Percentiles rank a stretch among this genome's conserved stretches.
phyloP scores from a whole-genome alignment of 1,139 yeast species.

The Yamadazyma trypodendri region DNA sequence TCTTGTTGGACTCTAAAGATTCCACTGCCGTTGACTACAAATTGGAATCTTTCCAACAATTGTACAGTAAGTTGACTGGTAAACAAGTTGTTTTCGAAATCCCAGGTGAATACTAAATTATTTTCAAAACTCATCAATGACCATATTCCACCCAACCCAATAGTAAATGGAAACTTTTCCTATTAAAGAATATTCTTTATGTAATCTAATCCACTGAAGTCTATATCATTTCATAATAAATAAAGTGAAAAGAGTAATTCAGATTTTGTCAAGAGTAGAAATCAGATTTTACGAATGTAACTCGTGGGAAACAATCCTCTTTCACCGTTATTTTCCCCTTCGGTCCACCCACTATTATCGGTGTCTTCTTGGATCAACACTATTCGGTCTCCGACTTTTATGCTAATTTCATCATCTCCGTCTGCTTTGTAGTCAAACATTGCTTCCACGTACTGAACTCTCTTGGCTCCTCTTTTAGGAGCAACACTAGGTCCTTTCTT shows the following conservation, averaged over 20 bases:
- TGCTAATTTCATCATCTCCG: slow-evolving; percentile 78
- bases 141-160: neutral
- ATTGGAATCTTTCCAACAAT: slow-evolving; percentile 99
- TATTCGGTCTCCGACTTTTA: slow-evolving; percentile 74
- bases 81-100: slow-evolving; percentile 99
- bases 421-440: slow-evolving; percentile 77
- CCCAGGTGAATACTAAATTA: slow-evolving; percentile 67
- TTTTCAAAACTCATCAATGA: slow-evolving; percentile 6
- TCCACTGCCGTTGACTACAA: slow-evolving; percentile 97
- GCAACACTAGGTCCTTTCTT: slow-evolving; percentile 71
- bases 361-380: slow-evolving; percentile 64
- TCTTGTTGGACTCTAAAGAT: slow-evolving; percentile 97
- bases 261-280: too few species aligned
- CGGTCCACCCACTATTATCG: slow-evolving; percentile 95
- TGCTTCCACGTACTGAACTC: slow-evolving; percentile 67
- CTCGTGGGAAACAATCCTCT: slow-evolving; percentile 82
- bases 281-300: slow-evolving; percentile 49
- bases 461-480: slow-evolving; percentile 75
- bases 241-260: slow-evolving; percentile 6
- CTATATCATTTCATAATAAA: slow-evolving; percentile 14
- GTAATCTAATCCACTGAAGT: slow-evolving; percentile 8
- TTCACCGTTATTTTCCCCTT: slow-evolving; percentile 75
- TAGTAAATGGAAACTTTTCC: neutral
- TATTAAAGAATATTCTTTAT: slow-evolving; percentile 8
- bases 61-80: slow-evolving; percentile 98